Percentiles rank a stretch among this genome's conserved stretches.
phyloP scores from a whole-genome alignment of 768 basidiomycete species.

The Podaxis rugospora region DNA sequence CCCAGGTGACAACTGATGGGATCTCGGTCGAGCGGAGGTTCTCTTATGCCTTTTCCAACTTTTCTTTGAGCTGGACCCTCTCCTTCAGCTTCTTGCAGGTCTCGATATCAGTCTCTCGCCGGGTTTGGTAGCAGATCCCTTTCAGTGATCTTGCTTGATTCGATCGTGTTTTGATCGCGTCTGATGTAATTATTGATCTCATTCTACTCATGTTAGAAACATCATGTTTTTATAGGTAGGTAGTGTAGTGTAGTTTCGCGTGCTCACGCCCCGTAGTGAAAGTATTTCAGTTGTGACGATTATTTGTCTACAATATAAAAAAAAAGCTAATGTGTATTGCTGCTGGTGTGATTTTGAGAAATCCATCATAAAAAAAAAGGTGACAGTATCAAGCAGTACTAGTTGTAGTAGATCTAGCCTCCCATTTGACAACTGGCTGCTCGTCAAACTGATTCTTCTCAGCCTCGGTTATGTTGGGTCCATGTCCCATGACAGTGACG shows the following conservation, averaged over 20 bases:
- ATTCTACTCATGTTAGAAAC: background rate
- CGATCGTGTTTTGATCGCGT: background rate
- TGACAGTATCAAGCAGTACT: background rate
- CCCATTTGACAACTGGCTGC: background rate
- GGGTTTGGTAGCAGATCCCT: background rate
- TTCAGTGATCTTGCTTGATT: background rate
- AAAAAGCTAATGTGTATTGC: background rate
- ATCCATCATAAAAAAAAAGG: too few species aligned
- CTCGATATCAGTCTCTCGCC: background rate
- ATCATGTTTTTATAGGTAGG: background rate
- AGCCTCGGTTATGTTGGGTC: background rate
- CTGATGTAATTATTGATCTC: background rate
- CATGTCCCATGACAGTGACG: background rate
- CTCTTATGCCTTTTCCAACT: too few species aligned
- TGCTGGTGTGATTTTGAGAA: background rate
- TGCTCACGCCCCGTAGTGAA: background rate
- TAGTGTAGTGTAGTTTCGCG: background rate
- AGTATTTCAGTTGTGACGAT: background rate
- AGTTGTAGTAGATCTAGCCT: background rate
- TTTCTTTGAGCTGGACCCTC: background rate
- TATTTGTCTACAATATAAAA: background rate
- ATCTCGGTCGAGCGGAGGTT: too few species aligned
- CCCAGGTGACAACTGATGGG: too few species aligned
- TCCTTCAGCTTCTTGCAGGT: background rate
- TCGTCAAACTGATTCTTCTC: background rate